Percentiles rank a stretch among this genome's conserved stretches.
Evolutionary conservation across 768 basidiomycete genomes (phyloP).

Genomic region (Amanita rimosa): DNA sequence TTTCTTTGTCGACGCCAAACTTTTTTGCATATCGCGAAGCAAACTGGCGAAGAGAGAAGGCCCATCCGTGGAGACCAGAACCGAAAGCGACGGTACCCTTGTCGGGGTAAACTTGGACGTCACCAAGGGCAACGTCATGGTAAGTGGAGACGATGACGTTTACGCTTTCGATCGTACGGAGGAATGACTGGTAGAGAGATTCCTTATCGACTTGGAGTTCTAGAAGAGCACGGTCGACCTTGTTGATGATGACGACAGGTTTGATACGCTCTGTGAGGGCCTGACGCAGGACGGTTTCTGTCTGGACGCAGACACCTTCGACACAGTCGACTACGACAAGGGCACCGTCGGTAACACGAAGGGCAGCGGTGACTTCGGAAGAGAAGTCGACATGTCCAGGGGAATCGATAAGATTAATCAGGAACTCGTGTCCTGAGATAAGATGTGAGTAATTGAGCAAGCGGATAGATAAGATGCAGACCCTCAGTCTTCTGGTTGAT

Average conservation of each 20-base stretch:
- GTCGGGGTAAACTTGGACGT: constrained; percentile 98
- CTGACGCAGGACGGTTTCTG: constrained; percentile 97
- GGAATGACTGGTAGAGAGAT: constrained; percentile 95
- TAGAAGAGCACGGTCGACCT: constrained; percentile 98
- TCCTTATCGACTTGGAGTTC: constrained; percentile 98
- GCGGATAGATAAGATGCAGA: constrained; percentile 21
- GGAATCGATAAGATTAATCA: constrained; percentile 99
- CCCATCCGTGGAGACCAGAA: constrained; percentile 99
- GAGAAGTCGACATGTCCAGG: constrained; percentile 99
- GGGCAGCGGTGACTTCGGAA: constrained; percentile 98
- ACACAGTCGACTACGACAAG: constrained; percentile 99
- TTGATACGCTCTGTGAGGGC: constrained; percentile 98
- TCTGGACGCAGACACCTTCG: constrained; percentile 99
- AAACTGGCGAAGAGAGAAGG: constrained; percentile 97
- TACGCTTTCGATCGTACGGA: constrained; percentile 92
- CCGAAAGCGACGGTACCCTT: constrained; percentile 97
- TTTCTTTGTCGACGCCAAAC: constrained; percentile 97
- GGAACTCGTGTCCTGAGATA: constrained; percentile 74
- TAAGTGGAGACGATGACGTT: constrained; percentile 99
- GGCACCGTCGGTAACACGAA: constrained; percentile 99
- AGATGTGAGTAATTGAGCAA: background rate
- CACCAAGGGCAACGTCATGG: constrained; percentile 87
- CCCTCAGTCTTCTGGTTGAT: constrained; percentile 95
- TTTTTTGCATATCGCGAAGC: constrained; percentile 92
- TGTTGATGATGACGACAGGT: constrained; percentile 99